Conservation (phyloP, 768 basidiomycete species). For the Gymnopilus junonius region DNA sequence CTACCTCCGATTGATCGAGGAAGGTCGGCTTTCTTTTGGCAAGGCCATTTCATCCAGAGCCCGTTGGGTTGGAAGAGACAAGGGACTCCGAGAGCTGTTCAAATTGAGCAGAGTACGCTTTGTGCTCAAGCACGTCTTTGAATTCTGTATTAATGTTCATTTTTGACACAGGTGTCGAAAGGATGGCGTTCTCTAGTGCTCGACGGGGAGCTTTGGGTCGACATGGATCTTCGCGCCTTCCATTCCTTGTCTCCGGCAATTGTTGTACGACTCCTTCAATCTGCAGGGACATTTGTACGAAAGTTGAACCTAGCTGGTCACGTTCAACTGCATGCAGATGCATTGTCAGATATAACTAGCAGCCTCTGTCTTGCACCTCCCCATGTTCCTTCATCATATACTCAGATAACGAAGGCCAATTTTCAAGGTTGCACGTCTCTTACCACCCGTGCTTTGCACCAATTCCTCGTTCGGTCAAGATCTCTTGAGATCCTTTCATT, state of each 20-base stretch:
- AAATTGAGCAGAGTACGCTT: constrained; percentile 76
- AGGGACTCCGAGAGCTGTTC: constrained; percentile 77
- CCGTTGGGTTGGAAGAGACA: constrained; percentile 78
- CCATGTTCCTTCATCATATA: constrained; percentile 46
- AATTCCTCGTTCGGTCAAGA: constrained; percentile 70
- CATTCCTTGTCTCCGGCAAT: constrained; percentile 56
- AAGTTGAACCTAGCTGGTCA: constrained; percentile 69
- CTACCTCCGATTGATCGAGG: constrained; percentile 45
- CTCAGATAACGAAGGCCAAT: constrained; percentile 72
- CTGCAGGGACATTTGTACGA: constrained; percentile 68
- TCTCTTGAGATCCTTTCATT: constrained; percentile 60
- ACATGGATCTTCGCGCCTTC: constrained; percentile 66
- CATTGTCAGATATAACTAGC: constrained; percentile 57
- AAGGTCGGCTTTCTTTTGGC: constrained; percentile 60
- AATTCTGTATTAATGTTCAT: constrained; percentile 7
- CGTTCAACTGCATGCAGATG: constrained; percentile 48
- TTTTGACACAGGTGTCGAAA: constrained; percentile 66
- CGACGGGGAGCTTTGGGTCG: constrained; percentile 87
- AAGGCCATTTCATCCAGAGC: constrained; percentile 64
- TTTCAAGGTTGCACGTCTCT: constrained; percentile 74
- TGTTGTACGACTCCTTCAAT: constrained; percentile 54
- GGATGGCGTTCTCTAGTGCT: constrained; percentile 75
- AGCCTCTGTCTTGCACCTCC: constrained; percentile 51
- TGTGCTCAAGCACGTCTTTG: constrained; percentile 9
- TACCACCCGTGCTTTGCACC: constrained; percentile 68